These are phyloP conservation scores for Pascua sp. DNA, from an alignment of 1,284 basidiomycete species.

Conservation along the genomic window DNA sequence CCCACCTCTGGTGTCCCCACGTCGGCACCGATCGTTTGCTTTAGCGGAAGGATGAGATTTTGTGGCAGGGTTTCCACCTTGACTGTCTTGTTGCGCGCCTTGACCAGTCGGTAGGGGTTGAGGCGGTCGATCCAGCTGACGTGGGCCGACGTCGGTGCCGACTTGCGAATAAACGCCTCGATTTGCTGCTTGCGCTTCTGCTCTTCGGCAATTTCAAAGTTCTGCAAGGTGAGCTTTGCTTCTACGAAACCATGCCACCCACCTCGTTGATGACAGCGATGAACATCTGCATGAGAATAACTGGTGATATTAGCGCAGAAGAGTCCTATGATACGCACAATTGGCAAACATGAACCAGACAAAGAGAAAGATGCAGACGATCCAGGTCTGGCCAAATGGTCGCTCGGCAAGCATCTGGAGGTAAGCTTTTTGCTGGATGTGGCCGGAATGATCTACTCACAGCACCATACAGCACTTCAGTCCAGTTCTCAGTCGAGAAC, in stretches of 20 bases:
- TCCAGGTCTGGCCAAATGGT: constrained; percentile 65
- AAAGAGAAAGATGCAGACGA: constrained; percentile 72
- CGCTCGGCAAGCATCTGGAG: constrained; percentile 57
- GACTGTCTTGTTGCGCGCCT: constrained; percentile 67
- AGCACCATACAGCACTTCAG: constrained; percentile 69
- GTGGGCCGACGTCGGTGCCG: constrained; percentile 49
- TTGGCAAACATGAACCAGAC: constrained; percentile 92
- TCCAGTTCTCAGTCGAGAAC: constrained; percentile 96
- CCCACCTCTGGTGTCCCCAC: constrained; percentile 37
- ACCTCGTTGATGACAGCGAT: constrained; percentile 95
- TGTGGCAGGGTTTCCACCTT: constrained; percentile 68
- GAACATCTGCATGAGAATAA: constrained; percentile 96
- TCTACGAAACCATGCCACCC: constrained; percentile 6
- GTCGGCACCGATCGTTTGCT: constrained; percentile 67
- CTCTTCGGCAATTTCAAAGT: constrained; percentile 90
- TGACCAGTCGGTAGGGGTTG: constrained; percentile 85
- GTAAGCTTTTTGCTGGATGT: background rate
- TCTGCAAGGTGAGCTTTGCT: constrained; percentile 50
- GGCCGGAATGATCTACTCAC: constrained; percentile 36
- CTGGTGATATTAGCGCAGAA: constrained; percentile 50
- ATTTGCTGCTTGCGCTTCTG: constrained; percentile 81
- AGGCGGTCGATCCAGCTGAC: constrained; percentile 69
- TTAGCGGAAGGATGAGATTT: constrained; percentile 69
- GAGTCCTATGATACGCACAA: constrained; percentile 58
- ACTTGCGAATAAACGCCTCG: constrained; percentile 54